Conservation (phyloP, 2,329 filamentous ascomycete species). For the Furcasterigmium sp. region DNA sequence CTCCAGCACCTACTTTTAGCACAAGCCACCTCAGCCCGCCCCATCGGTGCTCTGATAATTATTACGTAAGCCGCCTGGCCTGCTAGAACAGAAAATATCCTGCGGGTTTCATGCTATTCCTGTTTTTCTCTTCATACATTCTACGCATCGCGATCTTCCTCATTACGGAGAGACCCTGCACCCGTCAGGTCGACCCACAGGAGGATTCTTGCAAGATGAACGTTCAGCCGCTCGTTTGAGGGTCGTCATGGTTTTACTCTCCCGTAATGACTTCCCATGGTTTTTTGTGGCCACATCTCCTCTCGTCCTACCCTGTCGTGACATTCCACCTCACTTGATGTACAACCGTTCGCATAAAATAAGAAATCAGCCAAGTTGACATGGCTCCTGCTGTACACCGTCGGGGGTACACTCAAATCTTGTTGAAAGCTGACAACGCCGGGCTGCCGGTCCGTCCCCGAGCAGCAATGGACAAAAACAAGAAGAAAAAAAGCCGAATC, state of each 20-base stretch:
- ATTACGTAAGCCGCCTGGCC: neutral
- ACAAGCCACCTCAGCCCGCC: too few species aligned
- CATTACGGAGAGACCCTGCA: conserved; percentile 2
- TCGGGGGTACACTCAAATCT: neutral
- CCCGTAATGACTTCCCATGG: conserved; percentile 38
- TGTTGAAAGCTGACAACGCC: conserved; percentile 5
- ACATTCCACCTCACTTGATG: too few species aligned
- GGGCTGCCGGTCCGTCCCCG: too few species aligned
- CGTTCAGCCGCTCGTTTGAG: conserved; percentile 21
- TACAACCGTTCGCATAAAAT: conserved; percentile 2
- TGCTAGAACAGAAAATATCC: conserved; percentile 2
- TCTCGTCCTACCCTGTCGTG: too few species aligned
- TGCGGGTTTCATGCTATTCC: conserved; percentile 6
- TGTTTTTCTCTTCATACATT: conserved; percentile 16
- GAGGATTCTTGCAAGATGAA: conserved; percentile 9
- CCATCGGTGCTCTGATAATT: too few species aligned
- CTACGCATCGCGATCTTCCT: neutral
- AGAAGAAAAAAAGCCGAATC: conserved; percentile 3
- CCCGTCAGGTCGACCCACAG: neutral
- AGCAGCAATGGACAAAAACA: too few species aligned
- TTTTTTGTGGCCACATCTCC: conserved; percentile 34
- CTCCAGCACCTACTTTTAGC: too few species aligned
- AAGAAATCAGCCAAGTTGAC: too few species aligned
- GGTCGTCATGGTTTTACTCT: conserved; percentile 29
- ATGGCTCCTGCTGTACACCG: neutral